A percentile compares a stretch with the other conserved stretches of the same genome.
These are phyloP conservation scores for Hibiscus trionum DNA, from an alignment of 345 rosid species.

Conservation along the genomic window DNA sequence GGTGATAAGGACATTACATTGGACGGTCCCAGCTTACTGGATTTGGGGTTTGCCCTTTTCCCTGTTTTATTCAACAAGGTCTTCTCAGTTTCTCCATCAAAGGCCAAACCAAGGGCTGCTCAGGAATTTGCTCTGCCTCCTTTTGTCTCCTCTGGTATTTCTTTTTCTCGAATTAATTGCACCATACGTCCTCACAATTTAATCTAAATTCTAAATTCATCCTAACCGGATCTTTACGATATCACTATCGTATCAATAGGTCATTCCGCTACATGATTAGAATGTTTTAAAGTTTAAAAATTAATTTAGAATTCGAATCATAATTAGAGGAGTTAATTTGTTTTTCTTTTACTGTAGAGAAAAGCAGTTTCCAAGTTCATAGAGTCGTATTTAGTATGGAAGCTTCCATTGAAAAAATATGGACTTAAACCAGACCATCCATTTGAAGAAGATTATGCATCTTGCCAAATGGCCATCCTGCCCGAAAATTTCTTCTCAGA, in stretches of 20 bases:
- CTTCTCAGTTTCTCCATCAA: conserved; percentile 48
- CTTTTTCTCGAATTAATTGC: too few species aligned
- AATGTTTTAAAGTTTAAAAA: too few species aligned
- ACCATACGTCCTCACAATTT: too few species aligned
- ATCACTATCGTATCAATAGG: too few species aligned
- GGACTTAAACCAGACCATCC: conserved; percentile 54
- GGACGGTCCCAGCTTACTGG: conserved; percentile 56
- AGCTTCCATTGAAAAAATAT: conserved; percentile 37
- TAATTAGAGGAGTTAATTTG: too few species aligned
- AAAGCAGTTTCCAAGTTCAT: conserved; percentile 39
- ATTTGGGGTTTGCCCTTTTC: conserved; percentile 69
- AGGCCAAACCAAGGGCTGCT: conserved; percentile 36
- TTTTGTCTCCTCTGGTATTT: conserved; percentile 44
- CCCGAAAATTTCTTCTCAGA: conserved; percentile 48
- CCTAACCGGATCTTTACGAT: too few species aligned
- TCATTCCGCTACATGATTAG: too few species aligned
- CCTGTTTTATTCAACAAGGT: conserved; percentile 60
- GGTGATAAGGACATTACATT: conserved; percentile 53
- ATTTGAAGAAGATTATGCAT: conserved; percentile 48
- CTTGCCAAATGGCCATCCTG: conserved; percentile 54
- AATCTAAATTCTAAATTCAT: too few species aligned
- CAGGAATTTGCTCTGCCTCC: conserved; percentile 29
- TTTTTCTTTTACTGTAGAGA: conserved; percentile 18
- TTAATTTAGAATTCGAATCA: too few species aligned
- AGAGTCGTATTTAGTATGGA: conserved; percentile 50